Percentiles rank a stretch among this genome's conserved stretches.
Evolutionary conservation across 345 rosid species (phyloP).

Genomic region (Raphanus sativus): DNA sequence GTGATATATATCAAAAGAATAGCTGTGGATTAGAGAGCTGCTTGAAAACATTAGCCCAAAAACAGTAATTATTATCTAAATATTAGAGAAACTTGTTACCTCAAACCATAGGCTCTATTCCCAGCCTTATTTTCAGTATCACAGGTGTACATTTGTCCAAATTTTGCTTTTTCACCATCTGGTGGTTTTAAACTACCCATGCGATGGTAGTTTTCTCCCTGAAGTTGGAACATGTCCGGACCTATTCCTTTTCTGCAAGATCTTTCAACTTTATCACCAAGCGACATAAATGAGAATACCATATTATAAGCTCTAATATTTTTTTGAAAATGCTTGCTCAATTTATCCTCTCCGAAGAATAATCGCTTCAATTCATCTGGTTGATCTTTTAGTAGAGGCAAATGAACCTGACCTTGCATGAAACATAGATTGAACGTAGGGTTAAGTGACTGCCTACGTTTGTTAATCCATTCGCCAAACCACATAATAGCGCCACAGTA

Average conservation of each 20-base stretch:
- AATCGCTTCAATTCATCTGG: not conserved
- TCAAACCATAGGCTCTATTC: not conserved
- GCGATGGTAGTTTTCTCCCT: not conserved
- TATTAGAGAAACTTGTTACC: not conserved
- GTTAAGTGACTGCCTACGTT: not conserved
- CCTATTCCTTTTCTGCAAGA: constrained; percentile 19
- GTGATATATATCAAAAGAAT: too few species aligned
- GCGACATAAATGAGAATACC: not conserved
- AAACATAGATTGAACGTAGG: not conserved
- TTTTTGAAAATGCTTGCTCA: not conserved
- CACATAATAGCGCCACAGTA: not conserved
- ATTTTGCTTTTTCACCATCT: not conserved
- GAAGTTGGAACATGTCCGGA: not conserved
- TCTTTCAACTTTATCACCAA: not conserved
- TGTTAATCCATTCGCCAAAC: not conserved
- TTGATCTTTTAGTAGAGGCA: not conserved
- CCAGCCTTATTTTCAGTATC: not conserved
- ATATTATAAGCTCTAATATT: not conserved
- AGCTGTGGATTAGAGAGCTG: too few species aligned
- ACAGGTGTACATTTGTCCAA: not conserved
- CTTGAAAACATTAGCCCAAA: too few species aligned
- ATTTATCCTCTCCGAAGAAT: not conserved
- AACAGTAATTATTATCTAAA: too few species aligned
- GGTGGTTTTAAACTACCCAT: not conserved
- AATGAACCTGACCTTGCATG: not conserved